A percentile compares a stretch with the other conserved stretches of the same genome.
phyloP scores from a whole-genome alignment of 805 yeast genomes.

The Yamadazyma kitorensis region DNA sequence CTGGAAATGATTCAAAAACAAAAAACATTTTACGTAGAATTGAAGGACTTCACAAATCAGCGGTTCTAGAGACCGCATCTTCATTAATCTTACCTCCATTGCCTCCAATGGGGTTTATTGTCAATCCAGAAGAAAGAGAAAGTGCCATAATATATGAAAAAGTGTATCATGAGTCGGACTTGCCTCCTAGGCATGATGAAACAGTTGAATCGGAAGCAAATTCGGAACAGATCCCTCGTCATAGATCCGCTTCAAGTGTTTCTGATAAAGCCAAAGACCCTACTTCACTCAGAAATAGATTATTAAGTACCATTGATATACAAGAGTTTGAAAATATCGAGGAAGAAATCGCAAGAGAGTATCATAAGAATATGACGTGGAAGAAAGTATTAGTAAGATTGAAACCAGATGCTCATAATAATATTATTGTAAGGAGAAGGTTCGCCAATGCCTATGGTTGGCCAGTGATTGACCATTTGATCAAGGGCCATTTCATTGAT shows the following conservation, averaged over 20 bases:
- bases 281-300: slow-evolving; percentile 13
- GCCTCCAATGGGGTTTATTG: slow-evolving; percentile 65
- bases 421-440: slow-evolving; percentile 81
- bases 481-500: slow-evolving; percentile 56
- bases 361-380: slow-evolving; percentile 87
- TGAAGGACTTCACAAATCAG: slow-evolving; percentile 54
- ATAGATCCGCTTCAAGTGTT: neutral
- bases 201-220: neutral
- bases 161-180: slow-evolving; percentile 43
- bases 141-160: slow-evolving; percentile 79
- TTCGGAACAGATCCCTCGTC: neutral
- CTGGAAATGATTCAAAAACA: slow-evolving; percentile 15
- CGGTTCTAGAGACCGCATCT: slow-evolving; percentile 76
- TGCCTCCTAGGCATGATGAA: slow-evolving; percentile 7
- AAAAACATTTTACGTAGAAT: slow-evolving; percentile 24
- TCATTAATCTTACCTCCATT: slow-evolving; percentile 76
- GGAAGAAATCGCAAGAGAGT: slow-evolving; percentile 82
- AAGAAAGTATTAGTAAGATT: slow-evolving; percentile 83
- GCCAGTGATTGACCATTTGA: slow-evolving; percentile 85
- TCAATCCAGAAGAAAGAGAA: slow-evolving; percentile 63
- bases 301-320: slow-evolving; percentile 24
- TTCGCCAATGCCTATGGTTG: slow-evolving; percentile 95
- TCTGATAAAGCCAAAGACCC: neutral
- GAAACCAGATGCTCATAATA: slow-evolving; percentile 93
- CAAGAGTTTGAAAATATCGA: slow-evolving; percentile 49